Evolutionary conservation across 2,329 filamentous ascomycete species (phyloP).

Genomic region (Onygenales sp.): DNA sequence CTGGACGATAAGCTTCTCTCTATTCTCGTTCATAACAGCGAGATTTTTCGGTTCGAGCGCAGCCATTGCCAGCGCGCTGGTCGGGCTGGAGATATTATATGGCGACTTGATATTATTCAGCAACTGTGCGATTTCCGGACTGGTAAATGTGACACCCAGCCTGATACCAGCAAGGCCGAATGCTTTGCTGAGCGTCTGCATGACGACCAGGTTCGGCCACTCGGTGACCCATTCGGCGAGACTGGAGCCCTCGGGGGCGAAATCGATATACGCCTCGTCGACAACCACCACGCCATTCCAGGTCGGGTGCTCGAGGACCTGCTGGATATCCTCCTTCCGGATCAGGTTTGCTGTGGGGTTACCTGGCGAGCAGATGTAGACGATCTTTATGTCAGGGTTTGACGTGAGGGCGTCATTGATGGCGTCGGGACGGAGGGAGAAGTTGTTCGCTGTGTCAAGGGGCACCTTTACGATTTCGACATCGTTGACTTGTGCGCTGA

Average conservation of each 20-base stretch:
- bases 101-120: conserved; percentile 92
- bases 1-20: conserved; percentile 62
- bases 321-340: conserved; percentile 61
- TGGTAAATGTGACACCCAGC: conserved; percentile 75
- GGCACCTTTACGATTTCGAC: conserved; percentile 79
- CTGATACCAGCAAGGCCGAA: conserved; percentile 93
- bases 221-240: conserved; percentile 86
- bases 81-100: conserved; percentile 89
- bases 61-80: conserved; percentile 66
- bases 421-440: conserved; percentile 61
- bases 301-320: conserved; percentile 70
- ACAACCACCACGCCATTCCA: conserved; percentile 94
- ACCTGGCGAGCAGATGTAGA: conserved; percentile 88
- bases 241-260: conserved; percentile 67
- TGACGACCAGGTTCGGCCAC: conserved; percentile 90
- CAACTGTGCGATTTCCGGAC: conserved; percentile 62
- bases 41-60: conserved; percentile 62
- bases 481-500: conserved; percentile 92
- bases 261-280: conserved; percentile 96
- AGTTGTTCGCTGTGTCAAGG: conserved; percentile 60
- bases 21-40: conserved; percentile 61
- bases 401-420: conserved; percentile 58
- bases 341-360: conserved; percentile 84
- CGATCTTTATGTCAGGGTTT: conserved; percentile 65
- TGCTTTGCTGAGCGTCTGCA: conserved; percentile 97